Conservation (phyloP, 352 stramenopile species). For the Phytophthora rubi region DNA sequence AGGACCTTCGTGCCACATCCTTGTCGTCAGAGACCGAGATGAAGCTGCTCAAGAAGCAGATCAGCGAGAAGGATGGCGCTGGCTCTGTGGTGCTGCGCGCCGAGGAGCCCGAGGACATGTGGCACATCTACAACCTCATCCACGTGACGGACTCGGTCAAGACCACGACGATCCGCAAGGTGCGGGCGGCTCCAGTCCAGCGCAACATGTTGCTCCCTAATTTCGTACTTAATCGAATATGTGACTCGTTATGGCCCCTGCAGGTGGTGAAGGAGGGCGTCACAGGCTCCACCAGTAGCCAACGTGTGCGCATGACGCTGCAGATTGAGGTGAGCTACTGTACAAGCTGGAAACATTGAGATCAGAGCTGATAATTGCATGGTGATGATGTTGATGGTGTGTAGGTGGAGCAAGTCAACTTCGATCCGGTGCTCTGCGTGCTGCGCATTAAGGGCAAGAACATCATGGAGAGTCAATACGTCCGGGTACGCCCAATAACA, state of each 20-base stretch:
- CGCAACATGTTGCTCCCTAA: background rate
- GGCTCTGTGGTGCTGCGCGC: conserved; percentile 93
- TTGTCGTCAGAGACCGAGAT: conserved; percentile 46
- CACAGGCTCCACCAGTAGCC: conserved; percentile 95
- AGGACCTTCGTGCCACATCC: background rate
- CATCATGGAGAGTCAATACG: conserved; percentile 93
- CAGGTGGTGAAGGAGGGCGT: conserved; percentile 95
- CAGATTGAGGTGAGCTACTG: conserved; percentile 83
- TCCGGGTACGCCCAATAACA: conserved; percentile 76
- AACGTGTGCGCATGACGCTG: conserved; percentile 95
- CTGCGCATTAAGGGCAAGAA: conserved; percentile 97
- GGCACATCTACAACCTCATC: conserved; percentile 99
- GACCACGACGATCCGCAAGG: conserved; percentile 98
- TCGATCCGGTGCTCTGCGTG: conserved; percentile 93
- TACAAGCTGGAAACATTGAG: background rate
- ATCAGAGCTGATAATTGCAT: background rate
- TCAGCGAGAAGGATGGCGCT: conserved; percentile 95
- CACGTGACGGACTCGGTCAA: conserved; percentile 94
- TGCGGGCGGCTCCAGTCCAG: conserved; percentile 32
- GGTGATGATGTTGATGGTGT: background rate
- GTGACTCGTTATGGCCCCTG: conserved; percentile 5
- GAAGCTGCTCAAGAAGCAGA: conserved; percentile 93
- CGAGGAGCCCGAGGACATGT: conserved; percentile 98
- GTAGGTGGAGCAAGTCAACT: conserved; percentile 96
- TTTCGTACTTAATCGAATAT: conserved; percentile 29